phyloP scores from a whole-genome alignment of 2,329 filamentous ascomycete species.

The Colletotrichum caudatum region DNA sequence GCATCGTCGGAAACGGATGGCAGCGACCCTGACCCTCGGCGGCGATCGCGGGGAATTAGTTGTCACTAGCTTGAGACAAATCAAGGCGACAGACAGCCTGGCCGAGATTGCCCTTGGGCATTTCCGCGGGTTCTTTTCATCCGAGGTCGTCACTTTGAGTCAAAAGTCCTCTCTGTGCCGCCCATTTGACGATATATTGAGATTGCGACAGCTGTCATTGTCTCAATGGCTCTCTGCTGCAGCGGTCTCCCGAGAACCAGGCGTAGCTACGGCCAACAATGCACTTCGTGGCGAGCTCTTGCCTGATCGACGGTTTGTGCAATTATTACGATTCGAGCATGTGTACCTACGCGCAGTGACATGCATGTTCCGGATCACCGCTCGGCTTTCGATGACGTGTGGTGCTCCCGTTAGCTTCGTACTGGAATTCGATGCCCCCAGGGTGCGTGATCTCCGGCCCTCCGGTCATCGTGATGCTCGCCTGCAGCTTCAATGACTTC shows the following conservation, averaged over 20 bases:
- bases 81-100: neutral
- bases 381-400: neutral
- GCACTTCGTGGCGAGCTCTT: neutral
- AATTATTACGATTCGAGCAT: neutral
- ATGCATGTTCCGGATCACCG: neutral
- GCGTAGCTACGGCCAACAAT: neutral
- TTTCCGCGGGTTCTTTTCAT: neutral
- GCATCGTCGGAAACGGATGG: slow-evolving; percentile 10
- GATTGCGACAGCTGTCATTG: neutral
- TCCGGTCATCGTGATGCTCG: neutral
- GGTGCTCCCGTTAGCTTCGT: neutral
- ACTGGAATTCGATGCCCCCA: neutral
- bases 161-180: neutral
- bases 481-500: neutral
- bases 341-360: neutral
- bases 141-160: neutral
- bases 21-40: neutral
- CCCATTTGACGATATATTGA: neutral
- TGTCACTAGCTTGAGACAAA: neutral
- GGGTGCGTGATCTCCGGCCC: neutral
- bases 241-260: neutral
- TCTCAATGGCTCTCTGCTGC: neutral
- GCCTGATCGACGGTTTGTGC: neutral
- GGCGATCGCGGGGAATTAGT: slow-evolving; percentile 2
- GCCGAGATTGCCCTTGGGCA: neutral